Percentiles rank a stretch among this genome's conserved stretches.
These are phyloP conservation scores for Leucogyrophana mollusca DNA, from an alignment of 768 basidiomycete genomes.

Conservation along the genomic window DNA sequence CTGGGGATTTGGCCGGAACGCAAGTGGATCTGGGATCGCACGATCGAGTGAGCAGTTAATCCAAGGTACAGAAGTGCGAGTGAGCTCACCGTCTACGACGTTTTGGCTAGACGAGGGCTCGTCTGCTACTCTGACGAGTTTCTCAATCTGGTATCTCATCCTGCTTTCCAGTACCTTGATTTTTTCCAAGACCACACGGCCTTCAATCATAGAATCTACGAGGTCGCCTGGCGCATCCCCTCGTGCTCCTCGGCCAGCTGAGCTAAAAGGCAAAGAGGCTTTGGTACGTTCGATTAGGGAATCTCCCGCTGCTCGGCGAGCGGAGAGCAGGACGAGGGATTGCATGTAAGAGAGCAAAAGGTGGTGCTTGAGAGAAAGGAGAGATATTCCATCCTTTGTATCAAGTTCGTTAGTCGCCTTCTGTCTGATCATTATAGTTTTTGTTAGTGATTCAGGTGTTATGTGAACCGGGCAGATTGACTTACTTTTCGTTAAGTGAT, in stretches of 20 bases:
- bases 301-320: conserved; percentile 70
- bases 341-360: conserved; percentile 84
- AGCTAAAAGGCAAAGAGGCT: conserved; percentile 52
- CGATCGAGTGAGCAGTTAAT: conserved; percentile 2
- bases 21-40: conserved; percentile 74
- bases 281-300: conserved; percentile 51
- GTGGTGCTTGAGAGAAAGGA: conserved; percentile 86
- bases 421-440: conserved; percentile 18
- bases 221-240: conserved; percentile 69
- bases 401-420: conserved; percentile 39
- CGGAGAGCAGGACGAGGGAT: conserved; percentile 69
- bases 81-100: conserved; percentile 56
- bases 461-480: conserved; percentile 2
- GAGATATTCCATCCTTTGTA: conserved; percentile 80
- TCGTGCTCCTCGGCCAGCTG: conserved; percentile 47
- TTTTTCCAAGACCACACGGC: conserved; percentile 86
- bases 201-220: conserved; percentile 77
- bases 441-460: conserved; percentile 3
- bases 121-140: conserved; percentile 77
- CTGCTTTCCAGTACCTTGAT: conserved; percentile 78
- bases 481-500: conserved; percentile 55
- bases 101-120: conserved; percentile 45
- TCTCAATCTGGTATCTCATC: conserved; percentile 95
- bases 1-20: conserved; percentile 88
- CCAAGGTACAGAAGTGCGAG: not conserved